phyloP scores from a whole-genome alignment of 176 grass and related monocot genomes.

The Zoysia pacifica region DNA sequence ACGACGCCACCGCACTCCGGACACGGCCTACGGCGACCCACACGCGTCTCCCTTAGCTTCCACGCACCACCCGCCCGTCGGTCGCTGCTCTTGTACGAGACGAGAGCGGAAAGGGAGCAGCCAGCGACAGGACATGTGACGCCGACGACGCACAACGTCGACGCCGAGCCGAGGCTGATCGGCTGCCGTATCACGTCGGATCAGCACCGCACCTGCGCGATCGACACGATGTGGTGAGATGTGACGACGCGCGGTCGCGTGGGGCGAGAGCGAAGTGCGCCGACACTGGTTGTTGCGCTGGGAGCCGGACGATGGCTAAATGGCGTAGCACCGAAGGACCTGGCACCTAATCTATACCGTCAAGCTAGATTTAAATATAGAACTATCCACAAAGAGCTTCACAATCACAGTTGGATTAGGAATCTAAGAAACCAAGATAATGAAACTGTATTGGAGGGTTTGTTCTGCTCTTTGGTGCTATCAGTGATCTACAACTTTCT shows the following conservation, averaged over 20 bases:
- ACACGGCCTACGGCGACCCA: no score
- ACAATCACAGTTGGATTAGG: no score
- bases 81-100: background rate
- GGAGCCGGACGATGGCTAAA: no score
- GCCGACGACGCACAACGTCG: background rate
- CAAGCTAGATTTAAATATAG: no score
- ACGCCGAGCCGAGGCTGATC: background rate
- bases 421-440: no score
- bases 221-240: background rate
- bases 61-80: background rate
- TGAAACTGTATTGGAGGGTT: no score
- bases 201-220: background rate
- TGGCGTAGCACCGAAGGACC: no score
- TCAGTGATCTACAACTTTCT: no score
- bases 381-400: no score
- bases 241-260: background rate
- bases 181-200: background rate
- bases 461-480: no score
- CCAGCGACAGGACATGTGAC: background rate
- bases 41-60: background rate
- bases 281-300: slow-evolving; percentile 30
- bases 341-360: no score
- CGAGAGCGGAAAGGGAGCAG: background rate
- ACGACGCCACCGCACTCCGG: no score
- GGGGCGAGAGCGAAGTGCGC: background rate